Percentiles rank a stretch among this genome's conserved stretches.
Conservation (phyloP, 306 rosid species). For the Ammopiptanthus mongolicus region DNA sequence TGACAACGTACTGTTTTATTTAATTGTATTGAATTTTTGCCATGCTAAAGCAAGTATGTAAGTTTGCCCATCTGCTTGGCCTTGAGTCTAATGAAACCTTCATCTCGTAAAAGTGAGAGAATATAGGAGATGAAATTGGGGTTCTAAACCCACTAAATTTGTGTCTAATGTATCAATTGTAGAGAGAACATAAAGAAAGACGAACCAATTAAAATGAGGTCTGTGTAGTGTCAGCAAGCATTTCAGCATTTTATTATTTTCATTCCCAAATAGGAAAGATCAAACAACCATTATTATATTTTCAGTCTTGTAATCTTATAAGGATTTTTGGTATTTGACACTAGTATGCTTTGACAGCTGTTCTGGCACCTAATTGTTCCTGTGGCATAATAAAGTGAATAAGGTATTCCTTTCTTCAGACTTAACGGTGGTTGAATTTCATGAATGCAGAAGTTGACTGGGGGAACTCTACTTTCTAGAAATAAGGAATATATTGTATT, state of each 20-base stretch:
- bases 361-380: not conserved
- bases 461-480: constrained; percentile 87
- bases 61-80: not conserved
- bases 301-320: constrained; percentile 1
- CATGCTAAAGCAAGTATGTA: constrained; percentile 1
- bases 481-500: constrained; percentile 88
- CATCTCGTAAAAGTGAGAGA: not conserved
- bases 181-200: not conserved
- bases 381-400: constrained; percentile 12
- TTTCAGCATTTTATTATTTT: not conserved
- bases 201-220: not conserved
- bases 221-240: not conserved
- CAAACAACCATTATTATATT: not conserved
- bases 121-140: constrained; percentile 1
- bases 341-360: not conserved
- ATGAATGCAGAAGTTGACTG: constrained; percentile 72
- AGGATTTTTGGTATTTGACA: not conserved
- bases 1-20: constrained; percentile 13
- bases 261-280: not conserved
- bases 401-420: constrained; percentile 3
- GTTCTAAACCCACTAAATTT: constrained; percentile 3
- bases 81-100: not conserved
- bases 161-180: not conserved
- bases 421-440: constrained; percentile 29
- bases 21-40: not conserved